These are phyloP conservation scores for Pichia phayaonensis DNA, from an alignment of 805 yeast species.

Conservation along the genomic window DNA sequence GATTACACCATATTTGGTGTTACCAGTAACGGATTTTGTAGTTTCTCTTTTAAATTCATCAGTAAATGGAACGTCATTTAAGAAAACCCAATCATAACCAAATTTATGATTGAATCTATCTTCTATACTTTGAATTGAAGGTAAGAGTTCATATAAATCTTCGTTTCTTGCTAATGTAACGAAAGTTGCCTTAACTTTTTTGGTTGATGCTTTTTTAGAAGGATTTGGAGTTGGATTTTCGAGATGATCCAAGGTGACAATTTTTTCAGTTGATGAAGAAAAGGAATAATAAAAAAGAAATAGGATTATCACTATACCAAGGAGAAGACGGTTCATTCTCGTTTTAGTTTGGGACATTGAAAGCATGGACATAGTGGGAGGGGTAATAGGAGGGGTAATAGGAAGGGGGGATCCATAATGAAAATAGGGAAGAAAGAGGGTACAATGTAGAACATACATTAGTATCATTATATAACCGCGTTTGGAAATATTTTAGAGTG, in stretches of 20 bases:
- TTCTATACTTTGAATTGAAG: constrained; percentile 68
- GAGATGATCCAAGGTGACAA: not conserved
- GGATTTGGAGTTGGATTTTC: not conserved
- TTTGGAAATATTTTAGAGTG: no score
- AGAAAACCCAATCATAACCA: constrained; percentile 90
- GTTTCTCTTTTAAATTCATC: constrained; percentile 71
- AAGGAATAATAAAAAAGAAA: not conserved
- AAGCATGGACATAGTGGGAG: not conserved
- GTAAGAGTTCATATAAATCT: constrained; percentile 52
- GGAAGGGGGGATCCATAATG: no score
- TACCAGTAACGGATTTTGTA: constrained; percentile 62
- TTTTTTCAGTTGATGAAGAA: not conserved
- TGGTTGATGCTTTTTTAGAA: not conserved
- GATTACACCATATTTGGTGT: constrained; percentile 66
- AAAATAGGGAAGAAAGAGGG: no score
- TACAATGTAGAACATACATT: no score
- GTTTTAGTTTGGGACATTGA: not conserved
- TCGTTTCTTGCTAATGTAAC: constrained; percentile 69
- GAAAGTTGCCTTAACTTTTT: constrained; percentile 29
- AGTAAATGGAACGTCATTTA: constrained; percentile 76
- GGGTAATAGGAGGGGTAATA: no score
- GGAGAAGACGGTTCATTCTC: not conserved
- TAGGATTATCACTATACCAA: not conserved
- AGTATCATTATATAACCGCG: no score
- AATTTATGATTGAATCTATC: constrained; percentile 78